Evolutionary conservation across 176 grass and related monocot genomes (phyloP).

Genomic region (Elaeis guineensis): DNA sequence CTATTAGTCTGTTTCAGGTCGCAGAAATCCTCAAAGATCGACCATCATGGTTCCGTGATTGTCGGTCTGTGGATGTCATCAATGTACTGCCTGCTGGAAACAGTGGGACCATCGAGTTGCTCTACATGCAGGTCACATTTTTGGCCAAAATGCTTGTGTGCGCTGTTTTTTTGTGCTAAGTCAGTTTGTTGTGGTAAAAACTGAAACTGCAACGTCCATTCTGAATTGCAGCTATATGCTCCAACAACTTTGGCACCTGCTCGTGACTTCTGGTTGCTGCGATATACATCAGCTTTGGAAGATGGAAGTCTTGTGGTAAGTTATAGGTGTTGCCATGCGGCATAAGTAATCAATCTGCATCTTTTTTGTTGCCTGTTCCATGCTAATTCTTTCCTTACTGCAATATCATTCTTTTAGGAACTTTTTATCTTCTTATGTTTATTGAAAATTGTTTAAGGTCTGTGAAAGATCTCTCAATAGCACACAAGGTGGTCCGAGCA

Average conservation of each 20-base stretch:
- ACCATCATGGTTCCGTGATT: constrained; percentile 62
- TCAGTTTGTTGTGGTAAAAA: too few species aligned
- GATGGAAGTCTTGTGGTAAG: constrained; percentile 90
- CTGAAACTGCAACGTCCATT: background rate
- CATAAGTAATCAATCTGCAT: too few species aligned
- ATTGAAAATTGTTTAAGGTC: constrained; percentile 21
- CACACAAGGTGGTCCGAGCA: constrained; percentile 60
- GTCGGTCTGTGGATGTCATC: constrained; percentile 75
- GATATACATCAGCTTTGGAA: constrained; percentile 82
- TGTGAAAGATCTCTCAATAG: constrained; percentile 82
- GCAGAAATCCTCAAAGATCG: constrained; percentile 90
- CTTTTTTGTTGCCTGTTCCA: background rate
- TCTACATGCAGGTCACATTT: constrained; percentile 83
- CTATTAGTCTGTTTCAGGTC: constrained; percentile 36
- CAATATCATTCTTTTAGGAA: background rate
- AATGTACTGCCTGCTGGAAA: constrained; percentile 58
- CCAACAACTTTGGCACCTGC: constrained; percentile 71
- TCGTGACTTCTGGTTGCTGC: constrained; percentile 89
- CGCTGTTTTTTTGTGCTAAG: too few species aligned
- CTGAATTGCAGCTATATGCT: constrained; percentile 52
- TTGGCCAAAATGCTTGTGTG: too few species aligned
- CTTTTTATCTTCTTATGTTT: background rate
- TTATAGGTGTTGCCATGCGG: background rate
- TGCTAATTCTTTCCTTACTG: background rate
- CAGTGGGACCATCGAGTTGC: constrained; percentile 74